Evolutionary conservation across 345 rosid species (phyloP).

Genomic region (Angophora floribunda): DNA sequence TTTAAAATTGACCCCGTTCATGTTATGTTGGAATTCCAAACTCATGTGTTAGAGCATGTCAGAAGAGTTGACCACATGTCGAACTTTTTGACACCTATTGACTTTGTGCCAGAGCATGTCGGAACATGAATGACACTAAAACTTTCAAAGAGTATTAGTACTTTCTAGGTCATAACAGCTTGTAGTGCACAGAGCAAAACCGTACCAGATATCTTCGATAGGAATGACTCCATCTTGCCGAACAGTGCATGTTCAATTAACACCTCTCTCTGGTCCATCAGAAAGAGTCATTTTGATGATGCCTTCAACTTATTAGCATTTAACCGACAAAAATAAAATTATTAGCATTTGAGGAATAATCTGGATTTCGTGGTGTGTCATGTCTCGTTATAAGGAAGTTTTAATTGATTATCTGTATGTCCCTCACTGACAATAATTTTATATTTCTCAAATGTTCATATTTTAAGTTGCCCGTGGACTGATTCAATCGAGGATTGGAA

Average conservation of each 20-base stretch:
- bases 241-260: neutral
- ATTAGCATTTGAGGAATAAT: neutral
- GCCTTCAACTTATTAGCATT: neutral
- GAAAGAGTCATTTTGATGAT: neutral
- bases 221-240: neutral
- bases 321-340: neutral
- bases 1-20: too few species aligned
- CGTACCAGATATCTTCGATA: neutral
- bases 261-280: neutral
- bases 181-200: neutral
- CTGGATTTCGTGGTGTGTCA: neutral
- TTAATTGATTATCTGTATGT: rapidly evolving
- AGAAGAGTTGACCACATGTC: too few species aligned
- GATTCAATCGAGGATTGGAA: neutral
- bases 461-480: neutral
- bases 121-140: too few species aligned
- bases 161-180: neutral
- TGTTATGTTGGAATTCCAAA: too few species aligned
- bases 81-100: too few species aligned
- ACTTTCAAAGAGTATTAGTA: too few species aligned
- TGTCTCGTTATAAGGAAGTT: neutral
- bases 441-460: neutral
- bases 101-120: too few species aligned
- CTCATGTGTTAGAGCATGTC: too few species aligned
- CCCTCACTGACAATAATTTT: neutral